phyloP scores from a whole-genome alignment of 2,329 filamentous ascomycete genomes.

The Neospermospora avenae region DNA sequence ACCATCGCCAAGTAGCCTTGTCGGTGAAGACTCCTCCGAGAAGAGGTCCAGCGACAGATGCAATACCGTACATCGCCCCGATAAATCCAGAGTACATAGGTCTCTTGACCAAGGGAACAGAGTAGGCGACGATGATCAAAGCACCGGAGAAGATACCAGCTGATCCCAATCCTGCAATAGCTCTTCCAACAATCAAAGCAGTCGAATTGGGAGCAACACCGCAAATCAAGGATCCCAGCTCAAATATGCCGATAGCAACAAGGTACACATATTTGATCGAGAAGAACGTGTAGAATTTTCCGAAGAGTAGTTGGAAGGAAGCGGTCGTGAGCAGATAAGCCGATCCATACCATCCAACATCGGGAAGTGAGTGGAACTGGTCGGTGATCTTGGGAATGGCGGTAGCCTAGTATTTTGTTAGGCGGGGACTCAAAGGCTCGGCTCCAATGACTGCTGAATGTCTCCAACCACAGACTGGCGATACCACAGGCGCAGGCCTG shows the following conservation, averaged over 20 bases:
- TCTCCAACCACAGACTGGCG: background rate
- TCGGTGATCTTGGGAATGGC: conserved; percentile 40
- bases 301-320: conserved; percentile 33
- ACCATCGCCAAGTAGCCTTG: conserved; percentile 34
- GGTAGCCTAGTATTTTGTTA: conserved; percentile 28
- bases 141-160: conserved; percentile 39
- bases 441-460: background rate
- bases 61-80: conserved; percentile 32
- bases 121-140: conserved; percentile 31
- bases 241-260: conserved; percentile 32
- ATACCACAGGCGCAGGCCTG: background rate
- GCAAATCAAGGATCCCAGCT: conserved; percentile 33
- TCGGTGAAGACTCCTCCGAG: conserved; percentile 34
- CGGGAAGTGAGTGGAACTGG: conserved; percentile 39
- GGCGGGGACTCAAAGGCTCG: background rate
- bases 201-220: conserved; percentile 32
- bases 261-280: conserved; percentile 35
- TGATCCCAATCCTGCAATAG: conserved; percentile 33
- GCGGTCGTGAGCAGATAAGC: conserved; percentile 39
- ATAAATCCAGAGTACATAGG: conserved; percentile 34
- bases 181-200: conserved; percentile 33
- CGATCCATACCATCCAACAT: conserved; percentile 46
- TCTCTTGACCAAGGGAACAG: conserved; percentile 29
- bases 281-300: conserved; percentile 35
- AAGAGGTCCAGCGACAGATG: conserved; percentile 34